Base-by-base conservation (phyloP, 2,329 filamentous ascomycete species). In the Nannizzia gypsea region DNA sequence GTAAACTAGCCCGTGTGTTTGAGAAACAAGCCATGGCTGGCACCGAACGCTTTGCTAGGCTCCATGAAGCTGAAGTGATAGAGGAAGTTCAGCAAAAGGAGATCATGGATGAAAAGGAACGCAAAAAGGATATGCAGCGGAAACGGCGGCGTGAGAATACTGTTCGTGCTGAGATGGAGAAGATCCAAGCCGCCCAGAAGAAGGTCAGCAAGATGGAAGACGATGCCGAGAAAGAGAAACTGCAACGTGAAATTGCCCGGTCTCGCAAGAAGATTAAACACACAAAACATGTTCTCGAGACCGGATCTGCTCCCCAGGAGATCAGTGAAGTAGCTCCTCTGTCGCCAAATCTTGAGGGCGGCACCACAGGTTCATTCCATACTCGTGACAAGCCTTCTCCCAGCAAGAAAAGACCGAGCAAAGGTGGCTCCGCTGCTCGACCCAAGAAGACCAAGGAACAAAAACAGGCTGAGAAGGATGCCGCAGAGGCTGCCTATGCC, bases 41-140 rank as follows among this genome's bases (percentile, higher is more conserved):
- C 42, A 88, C 88, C 67, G 81, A 86, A 58, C 84, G 89, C 34
- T 96, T 89, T 71, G 83, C 89, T 61, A 81, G 87, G 13, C 78
- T 85, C 52, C 85, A 93, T 71, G 91, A 90, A 69, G 83, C 88
- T 17, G 85, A 88, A 44, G 92, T 93, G 1, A 82, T 92, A 62
- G 83, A 88, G 58, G 87, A 96, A 67, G 92, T 97, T 1, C 88
- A 93, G 65, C 87, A 90, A 63, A 89, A 90, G 65, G 92, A 96
- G 72, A 80, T 96, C 6, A 87, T 88, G 62, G 90, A 92, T 63
- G 93, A 99, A 74, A 99, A 99, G 76, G 93, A 99, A 75, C 89
- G 93, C 65, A 99, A 99, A 79, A 99, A 99, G 78, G 93, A 99
- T 70, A 97, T 99, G 90, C 93, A 99, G 72, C 88, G 93, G 64